phyloP scores from a whole-genome alignment of 2,329 filamentous ascomycete species.

The Madurella mycetomatis region DNA sequence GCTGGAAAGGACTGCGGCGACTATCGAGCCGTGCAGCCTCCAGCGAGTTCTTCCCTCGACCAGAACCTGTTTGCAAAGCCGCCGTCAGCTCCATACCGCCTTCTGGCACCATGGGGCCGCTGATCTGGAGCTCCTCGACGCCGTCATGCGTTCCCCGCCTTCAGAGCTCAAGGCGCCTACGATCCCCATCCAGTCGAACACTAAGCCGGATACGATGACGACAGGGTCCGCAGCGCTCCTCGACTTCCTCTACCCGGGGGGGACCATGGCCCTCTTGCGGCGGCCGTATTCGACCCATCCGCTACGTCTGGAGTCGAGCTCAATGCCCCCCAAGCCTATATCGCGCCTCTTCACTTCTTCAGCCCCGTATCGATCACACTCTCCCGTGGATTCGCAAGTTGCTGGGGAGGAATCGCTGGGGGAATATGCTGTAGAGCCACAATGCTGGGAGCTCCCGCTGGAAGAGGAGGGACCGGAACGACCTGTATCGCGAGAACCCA shows the following conservation, averaged over 20 bases:
- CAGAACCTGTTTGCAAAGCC: slow-evolving; percentile 35
- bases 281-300: slow-evolving; percentile 27
- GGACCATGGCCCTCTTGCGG: slow-evolving; percentile 40
- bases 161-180: slow-evolving; percentile 18
- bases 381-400: not conserved
- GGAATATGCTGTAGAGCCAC: not conserved
- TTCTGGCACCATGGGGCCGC: slow-evolving; percentile 54
- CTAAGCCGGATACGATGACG: slow-evolving; percentile 31
- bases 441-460: too few species aligned
- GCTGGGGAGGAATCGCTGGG: not conserved
- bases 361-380: slow-evolving; percentile 8
- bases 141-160: slow-evolving; percentile 33
- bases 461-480: too few species aligned
- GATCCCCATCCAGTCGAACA: slow-evolving; percentile 21
- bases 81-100: slow-evolving; percentile 43
- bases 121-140: slow-evolving; percentile 43
- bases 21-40: slow-evolving; percentile 53
- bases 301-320: slow-evolving; percentile 20
- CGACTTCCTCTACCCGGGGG: slow-evolving; percentile 53
- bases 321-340: slow-evolving; percentile 15
- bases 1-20: slow-evolving; percentile 55
- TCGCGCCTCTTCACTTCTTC: slow-evolving; percentile 28
- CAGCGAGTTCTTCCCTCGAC: slow-evolving; percentile 46
- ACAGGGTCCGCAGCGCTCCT: slow-evolving; percentile 47
- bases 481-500: too few species aligned